Evolutionary conservation across 2,329 filamentous ascomycete species (phyloP).

Genomic region (Colletotrichum viniferum): DNA sequence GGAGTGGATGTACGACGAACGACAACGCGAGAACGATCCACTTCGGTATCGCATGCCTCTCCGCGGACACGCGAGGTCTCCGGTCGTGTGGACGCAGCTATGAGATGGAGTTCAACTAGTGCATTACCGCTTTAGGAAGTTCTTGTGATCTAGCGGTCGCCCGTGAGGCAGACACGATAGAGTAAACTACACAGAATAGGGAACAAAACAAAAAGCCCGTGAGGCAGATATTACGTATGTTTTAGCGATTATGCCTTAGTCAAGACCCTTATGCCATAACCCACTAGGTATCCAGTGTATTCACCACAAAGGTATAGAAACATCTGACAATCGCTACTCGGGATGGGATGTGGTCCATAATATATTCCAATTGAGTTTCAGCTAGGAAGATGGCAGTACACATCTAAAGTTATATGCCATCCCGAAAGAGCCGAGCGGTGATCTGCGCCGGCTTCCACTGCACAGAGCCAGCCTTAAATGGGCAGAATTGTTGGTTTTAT

Average conservation of each 20-base stretch:
- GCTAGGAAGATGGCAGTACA: not conserved
- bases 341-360: not conserved
- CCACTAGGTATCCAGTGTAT: not conserved
- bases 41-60: not conserved
- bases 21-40: not conserved
- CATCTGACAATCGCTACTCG: not conserved
- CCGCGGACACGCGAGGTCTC: not conserved
- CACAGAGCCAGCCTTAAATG: not conserved
- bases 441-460: not conserved
- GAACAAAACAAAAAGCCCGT: no score
- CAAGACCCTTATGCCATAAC: not conserved
- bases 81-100: not conserved
- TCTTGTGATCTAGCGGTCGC: not conserved
- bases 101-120: not conserved
- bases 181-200: no score
- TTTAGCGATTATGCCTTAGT: not conserved
- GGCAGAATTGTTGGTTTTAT: not conserved
- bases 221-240: not conserved
- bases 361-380: not conserved
- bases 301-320: not conserved
- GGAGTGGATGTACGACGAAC: not conserved
- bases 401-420: not conserved
- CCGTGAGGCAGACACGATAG: no score
- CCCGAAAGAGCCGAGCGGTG: not conserved
- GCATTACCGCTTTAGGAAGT: not conserved